Base-by-base conservation (phyloP, 495 filamentous ascomycete genomes). In the Penicillium coffeae region DNA sequence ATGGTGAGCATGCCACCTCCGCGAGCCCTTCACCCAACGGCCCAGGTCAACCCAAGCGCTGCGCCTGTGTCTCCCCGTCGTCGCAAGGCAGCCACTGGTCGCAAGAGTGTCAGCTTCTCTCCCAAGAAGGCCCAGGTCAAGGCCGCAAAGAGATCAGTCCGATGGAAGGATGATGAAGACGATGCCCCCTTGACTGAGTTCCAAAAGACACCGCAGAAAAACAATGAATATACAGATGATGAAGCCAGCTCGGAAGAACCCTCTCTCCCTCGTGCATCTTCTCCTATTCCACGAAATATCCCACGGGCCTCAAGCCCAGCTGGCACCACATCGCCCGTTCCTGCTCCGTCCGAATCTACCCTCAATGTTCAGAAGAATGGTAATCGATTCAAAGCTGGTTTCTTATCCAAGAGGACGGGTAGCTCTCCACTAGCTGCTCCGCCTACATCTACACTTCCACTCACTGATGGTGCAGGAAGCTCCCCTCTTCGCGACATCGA, bases 121-220 rank as follows among this genome's bases (percentile, higher is more conserved):
- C 88, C 88, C 0, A 92, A 88, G 74, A 93, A 93, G 71, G 69
- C 72, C 0, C 77, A 82, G 21, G 73, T 77, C 2, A 85, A 84
- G 50, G 52, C 68, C 20, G 46, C 62, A 14, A 93, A 95, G 72
- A 76, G 88, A 56, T 81, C 78, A 32, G 93, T 98, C 12, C 78
- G 90, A 45, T 98, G 94, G 94, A 84, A 87, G 38, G 93, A 98
- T 60, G 93, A 97, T 56, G 87, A 87, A 42, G 80, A 83, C 21
- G 86, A 96, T 59, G 89, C 89, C 8, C 77, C 84, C 22, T 70
- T 96, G 21, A 88, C 88, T 45, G 92, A 96, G 59, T 95, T 90
- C 52, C 85, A 91, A 62, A 88, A 88, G 68, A 94, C 91, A 3
- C 92, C 90, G 20, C 75, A 88, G 57, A 86, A 81, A 58, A 65